Percentiles rank a stretch among this genome's conserved stretches.
These are phyloP conservation scores for Magnolia officinalis DNA, from an alignment of 164 flowering plant genomes.

Conservation along the genomic window DNA sequence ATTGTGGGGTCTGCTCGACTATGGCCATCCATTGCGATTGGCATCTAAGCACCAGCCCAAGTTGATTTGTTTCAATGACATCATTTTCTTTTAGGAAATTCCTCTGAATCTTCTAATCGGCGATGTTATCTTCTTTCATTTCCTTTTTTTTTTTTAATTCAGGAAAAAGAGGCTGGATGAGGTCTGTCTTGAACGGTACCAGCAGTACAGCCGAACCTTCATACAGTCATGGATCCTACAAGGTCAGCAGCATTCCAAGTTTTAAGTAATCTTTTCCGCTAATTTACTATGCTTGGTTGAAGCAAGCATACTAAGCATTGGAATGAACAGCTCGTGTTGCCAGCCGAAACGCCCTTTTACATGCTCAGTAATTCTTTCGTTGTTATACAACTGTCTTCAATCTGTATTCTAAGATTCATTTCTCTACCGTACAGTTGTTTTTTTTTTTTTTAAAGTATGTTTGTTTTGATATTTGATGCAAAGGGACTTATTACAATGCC, in stretches of 20 bases:
- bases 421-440: too few species aligned
- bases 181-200: conserved; percentile 75
- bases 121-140: not conserved
- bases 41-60: not conserved
- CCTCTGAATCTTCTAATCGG: not conserved
- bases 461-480: too few species aligned
- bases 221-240: conserved; percentile 97
- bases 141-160: conserved; percentile 10
- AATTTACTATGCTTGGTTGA: not conserved
- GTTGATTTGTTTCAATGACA: not conserved
- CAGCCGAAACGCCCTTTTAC: not conserved
- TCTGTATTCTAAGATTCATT: too few species aligned
- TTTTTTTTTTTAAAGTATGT: too few species aligned
- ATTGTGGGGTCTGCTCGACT: not conserved
- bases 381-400: too few species aligned
- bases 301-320: not conserved
- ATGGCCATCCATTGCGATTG: not conserved
- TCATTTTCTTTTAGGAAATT: not conserved
- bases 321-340: not conserved
- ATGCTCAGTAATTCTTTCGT: not conserved
- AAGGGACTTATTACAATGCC: too few species aligned
- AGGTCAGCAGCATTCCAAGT: conserved; percentile 37
- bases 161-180: conserved; percentile 94
- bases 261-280: not conserved
- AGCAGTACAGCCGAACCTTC: conserved; percentile 79